phyloP scores from a whole-genome alignment of 164 flowering plant genomes.

The Stephania japonica region DNA sequence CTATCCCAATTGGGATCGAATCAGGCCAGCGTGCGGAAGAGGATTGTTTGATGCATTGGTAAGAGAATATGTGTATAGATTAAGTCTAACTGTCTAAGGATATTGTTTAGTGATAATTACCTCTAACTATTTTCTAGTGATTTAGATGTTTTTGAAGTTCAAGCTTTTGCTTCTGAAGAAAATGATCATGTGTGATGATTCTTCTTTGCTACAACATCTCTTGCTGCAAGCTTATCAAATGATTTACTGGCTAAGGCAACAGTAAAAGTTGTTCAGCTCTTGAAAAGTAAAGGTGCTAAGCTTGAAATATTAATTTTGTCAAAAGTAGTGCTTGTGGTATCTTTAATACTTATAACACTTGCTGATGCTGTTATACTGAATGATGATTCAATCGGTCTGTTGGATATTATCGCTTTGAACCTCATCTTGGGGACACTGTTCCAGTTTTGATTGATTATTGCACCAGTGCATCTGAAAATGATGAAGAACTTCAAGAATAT shows the following conservation, averaged over 20 bases:
- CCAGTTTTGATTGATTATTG: no score
- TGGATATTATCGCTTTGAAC: no score
- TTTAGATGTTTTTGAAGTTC: neutral
- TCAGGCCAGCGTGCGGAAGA: slow-evolving; percentile 88
- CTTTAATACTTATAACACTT: no score
- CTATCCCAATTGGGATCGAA: slow-evolving; percentile 71
- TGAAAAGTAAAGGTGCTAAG: slow-evolving; percentile 57
- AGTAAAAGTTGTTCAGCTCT: slow-evolving; percentile 60
- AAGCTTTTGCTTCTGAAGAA: neutral
- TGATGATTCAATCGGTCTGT: no score
- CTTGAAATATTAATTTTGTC: no score
- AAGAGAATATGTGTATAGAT: slow-evolving; percentile 20
- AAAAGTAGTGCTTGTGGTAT: no score
- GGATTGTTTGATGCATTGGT: slow-evolving; percentile 85
- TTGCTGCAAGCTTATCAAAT: slow-evolving; percentile 90
- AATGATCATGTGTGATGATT: neutral
- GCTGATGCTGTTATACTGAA: no score
- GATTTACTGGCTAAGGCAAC: slow-evolving; percentile 89
- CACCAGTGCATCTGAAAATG: no score
- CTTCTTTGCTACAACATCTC: slow-evolving; percentile 51
- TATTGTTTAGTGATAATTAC: neutral
- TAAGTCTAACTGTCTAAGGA: neutral
- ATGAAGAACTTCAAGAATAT: no score
- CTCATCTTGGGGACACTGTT: no score
- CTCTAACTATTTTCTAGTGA: neutral